Evolutionary conservation across 2,329 filamentous ascomycete genomes (phyloP).

Genomic region (Grosmannia huntii): DNA sequence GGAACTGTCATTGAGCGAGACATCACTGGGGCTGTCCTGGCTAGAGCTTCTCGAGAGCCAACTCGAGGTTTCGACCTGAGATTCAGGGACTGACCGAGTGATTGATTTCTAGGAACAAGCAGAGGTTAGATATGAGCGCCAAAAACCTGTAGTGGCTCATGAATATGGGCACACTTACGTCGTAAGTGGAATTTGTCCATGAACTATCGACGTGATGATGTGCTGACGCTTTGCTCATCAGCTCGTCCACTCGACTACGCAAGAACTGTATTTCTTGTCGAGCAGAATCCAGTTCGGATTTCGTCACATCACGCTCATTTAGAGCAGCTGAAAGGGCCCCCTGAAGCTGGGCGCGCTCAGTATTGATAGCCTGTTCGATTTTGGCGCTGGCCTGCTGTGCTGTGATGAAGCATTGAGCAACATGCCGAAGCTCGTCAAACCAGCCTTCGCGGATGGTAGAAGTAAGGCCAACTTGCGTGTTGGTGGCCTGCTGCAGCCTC

Average conservation of each 20-base stretch:
- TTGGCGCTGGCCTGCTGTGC: conserved; percentile 10
- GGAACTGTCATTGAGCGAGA: background rate
- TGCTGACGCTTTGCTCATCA: background rate
- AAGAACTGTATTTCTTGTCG: conserved; percentile 9
- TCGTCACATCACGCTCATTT: conserved; percentile 7
- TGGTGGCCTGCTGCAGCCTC: conserved; percentile 12
- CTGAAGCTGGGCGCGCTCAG: conserved; percentile 9
- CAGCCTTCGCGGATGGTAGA: conserved; percentile 4
- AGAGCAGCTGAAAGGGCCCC: conserved; percentile 7
- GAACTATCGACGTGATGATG: background rate
- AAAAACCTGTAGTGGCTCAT: background rate
- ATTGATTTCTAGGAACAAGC: background rate
- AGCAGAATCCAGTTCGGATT: conserved; percentile 2
- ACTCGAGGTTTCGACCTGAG: background rate
- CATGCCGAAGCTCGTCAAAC: conserved; percentile 8
- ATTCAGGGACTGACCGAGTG: background rate
- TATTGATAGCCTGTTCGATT: conserved; percentile 8
- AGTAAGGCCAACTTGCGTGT: conserved; percentile 11
- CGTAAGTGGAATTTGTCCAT: background rate
- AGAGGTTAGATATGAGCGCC: background rate
- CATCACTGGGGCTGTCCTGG: background rate
- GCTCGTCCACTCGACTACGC: conserved; percentile 1
- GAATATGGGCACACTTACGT: background rate
- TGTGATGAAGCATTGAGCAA: conserved; percentile 13
- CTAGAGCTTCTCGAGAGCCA: background rate